Conservation (phyloP, 768 basidiomycete genomes). For the Phallus indusiatus region DNA sequence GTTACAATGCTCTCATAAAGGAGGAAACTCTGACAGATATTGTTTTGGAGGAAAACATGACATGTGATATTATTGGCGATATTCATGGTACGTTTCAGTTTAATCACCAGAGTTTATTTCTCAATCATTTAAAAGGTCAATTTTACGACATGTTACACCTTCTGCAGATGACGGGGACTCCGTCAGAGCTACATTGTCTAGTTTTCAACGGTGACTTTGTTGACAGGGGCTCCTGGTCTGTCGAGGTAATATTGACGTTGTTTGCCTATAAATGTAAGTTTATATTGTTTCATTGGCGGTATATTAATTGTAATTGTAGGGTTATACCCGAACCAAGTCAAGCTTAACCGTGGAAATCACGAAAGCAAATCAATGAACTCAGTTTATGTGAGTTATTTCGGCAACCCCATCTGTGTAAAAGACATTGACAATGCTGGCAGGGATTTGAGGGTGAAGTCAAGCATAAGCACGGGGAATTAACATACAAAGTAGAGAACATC, state of each 20-base stretch:
- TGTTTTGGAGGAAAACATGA: constrained; percentile 63
- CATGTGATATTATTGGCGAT: constrained; percentile 92
- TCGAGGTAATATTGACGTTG: constrained; percentile 85
- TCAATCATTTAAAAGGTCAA: constrained; percentile 53
- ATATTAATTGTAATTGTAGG: constrained; percentile 33
- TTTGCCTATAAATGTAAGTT: constrained; percentile 90
- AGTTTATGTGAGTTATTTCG: constrained; percentile 20
- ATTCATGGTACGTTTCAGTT: constrained; percentile 61
- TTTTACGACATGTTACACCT: constrained; percentile 91
- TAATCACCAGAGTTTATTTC: background rate
- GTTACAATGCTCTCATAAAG: constrained; percentile 60
- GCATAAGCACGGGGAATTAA: constrained; percentile 92
- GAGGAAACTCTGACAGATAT: constrained; percentile 80
- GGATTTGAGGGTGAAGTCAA: constrained; percentile 95
- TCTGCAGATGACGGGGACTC: constrained; percentile 75
- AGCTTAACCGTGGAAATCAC: constrained; percentile 94
- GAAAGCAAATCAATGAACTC: constrained; percentile 96
- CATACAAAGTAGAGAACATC: constrained; percentile 60
- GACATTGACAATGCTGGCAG: constrained; percentile 21
- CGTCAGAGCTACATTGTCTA: constrained; percentile 74
- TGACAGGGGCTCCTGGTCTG: constrained; percentile 93
- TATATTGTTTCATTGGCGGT: background rate
- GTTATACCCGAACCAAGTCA: constrained; percentile 86
- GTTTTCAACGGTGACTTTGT: constrained; percentile 96
- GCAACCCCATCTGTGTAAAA: background rate